Conservation (phyloP, 1,139 yeast genomes). For the Trichomonascaceae sp. region DNA sequence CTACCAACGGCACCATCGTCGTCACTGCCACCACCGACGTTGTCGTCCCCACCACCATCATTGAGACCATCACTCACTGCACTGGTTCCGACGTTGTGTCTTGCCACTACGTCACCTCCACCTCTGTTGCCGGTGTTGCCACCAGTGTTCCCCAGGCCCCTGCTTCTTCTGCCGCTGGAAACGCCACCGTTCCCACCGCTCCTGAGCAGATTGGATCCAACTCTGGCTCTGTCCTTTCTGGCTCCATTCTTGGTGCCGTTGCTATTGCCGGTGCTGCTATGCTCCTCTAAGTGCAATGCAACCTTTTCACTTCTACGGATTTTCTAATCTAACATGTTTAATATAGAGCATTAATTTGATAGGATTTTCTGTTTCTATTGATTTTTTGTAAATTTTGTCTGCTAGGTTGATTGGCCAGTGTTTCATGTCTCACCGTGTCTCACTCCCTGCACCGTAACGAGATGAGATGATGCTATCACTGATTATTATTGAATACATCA, state of each 20-base stretch:
- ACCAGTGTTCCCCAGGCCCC: conserved; percentile 6
- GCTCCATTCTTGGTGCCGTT: conserved; percentile 3
- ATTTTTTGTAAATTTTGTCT: too few relatives aligned
- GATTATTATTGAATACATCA: background rate
- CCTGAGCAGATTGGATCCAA: conserved; percentile 1
- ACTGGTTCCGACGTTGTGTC: conserved; percentile 15
- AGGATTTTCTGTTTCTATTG: too few relatives aligned
- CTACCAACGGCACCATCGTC: conserved; percentile 2
- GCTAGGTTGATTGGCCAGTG: too few relatives aligned
- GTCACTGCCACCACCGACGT: conserved; percentile 6
- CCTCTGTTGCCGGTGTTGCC: conserved; percentile 9
- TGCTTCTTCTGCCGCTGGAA: conserved; percentile 5
- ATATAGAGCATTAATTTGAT: background rate
- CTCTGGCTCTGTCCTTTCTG: conserved; percentile 3
- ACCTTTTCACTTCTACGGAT: background rate
- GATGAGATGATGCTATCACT: background rate
- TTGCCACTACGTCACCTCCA: conserved; percentile 14
- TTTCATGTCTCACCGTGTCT: background rate
- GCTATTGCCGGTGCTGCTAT: conserved; percentile 4
- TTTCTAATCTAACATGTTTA: background rate
- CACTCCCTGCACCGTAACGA: background rate
- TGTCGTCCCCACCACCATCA: conserved; percentile 4
- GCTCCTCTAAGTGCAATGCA: conserved; percentile 2
- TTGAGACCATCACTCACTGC: conserved; percentile 11
- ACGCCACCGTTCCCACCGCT: conserved; percentile 2